A percentile compares a stretch with the other conserved stretches of the same genome.
Evolutionary conservation across 768 basidiomycete species (phyloP).

Genomic region (Suillus variegatus): DNA sequence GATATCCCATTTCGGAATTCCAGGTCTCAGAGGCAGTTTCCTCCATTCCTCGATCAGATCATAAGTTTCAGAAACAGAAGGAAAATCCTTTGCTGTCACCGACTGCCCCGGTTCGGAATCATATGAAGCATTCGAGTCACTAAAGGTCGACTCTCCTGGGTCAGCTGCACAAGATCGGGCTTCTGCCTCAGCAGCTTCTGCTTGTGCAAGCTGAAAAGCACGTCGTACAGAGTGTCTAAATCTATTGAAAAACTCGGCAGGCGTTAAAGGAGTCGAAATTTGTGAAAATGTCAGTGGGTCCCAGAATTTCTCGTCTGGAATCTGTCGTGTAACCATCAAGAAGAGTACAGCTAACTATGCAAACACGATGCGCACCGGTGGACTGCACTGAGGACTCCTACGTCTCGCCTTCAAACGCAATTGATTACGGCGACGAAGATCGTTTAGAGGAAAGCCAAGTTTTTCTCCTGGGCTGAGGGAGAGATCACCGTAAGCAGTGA

Average conservation of each 20-base stretch:
- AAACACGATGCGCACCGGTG: background rate
- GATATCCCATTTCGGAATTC: slow-evolving; percentile 30
- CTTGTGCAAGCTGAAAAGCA: background rate
- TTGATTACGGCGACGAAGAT: slow-evolving; percentile 8
- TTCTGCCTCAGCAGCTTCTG: background rate
- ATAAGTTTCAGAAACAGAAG: background rate
- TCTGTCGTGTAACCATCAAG: background rate
- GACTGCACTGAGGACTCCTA: background rate
- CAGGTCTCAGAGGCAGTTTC: slow-evolving; percentile 19
- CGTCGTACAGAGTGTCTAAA: background rate
- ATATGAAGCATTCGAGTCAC: background rate
- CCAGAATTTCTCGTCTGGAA: background rate
- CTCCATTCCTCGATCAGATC: slow-evolving; percentile 19
- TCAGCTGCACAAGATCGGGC: background rate
- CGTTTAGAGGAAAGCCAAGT: slow-evolving; percentile 23
- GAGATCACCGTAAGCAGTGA: slow-evolving; percentile 49
- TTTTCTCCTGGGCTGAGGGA: slow-evolving; percentile 40
- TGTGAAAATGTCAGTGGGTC: background rate
- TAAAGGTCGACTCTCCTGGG: background rate
- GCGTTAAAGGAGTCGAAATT: background rate
- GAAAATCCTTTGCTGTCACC: background rate
- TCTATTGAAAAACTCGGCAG: background rate
- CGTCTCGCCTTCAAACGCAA: slow-evolving; percentile 24
- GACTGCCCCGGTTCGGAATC: background rate
- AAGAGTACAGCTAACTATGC: background rate